A percentile compares a stretch with the other conserved stretches of the same genome.
Evolutionary conservation across 148 eudicot species (phyloP).

Genomic region (Vaccinium vitisidaea): DNA sequence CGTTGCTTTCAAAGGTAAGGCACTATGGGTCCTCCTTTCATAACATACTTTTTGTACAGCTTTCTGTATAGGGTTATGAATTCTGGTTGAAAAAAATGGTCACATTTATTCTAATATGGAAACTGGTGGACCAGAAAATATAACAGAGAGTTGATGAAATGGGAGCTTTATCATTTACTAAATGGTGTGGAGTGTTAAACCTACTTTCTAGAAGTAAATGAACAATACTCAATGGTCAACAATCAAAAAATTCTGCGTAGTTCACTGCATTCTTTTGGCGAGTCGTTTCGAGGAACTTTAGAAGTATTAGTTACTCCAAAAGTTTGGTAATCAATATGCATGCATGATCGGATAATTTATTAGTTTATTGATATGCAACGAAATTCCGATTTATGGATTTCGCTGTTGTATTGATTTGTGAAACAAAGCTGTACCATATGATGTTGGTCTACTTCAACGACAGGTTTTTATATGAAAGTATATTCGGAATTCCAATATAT

Average conservation of each 20-base stretch:
- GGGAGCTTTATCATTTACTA: neutral
- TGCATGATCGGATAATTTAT: neutral
- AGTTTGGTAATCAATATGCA: neutral
- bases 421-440: neutral
- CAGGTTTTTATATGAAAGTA: neutral
- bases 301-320: neutral
- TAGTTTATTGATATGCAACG: neutral
- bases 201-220: neutral
- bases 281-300: neutral
- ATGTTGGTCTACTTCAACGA: neutral
- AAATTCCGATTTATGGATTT: neutral
- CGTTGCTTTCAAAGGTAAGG: slow-evolving; percentile 81
- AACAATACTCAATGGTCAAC: neutral
- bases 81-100: neutral
- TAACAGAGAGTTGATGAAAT: neutral
- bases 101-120: neutral
- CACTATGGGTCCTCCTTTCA: slow-evolving; percentile 11
- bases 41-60: slow-evolving; percentile 2
- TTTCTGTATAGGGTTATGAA: neutral
- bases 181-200: neutral
- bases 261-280: neutral
- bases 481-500: neutral
- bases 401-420: neutral
- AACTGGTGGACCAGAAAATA: neutral
- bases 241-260: neutral